Conservation (phyloP, 1,139 yeast genomes). For the Pichia sp. region DNA sequence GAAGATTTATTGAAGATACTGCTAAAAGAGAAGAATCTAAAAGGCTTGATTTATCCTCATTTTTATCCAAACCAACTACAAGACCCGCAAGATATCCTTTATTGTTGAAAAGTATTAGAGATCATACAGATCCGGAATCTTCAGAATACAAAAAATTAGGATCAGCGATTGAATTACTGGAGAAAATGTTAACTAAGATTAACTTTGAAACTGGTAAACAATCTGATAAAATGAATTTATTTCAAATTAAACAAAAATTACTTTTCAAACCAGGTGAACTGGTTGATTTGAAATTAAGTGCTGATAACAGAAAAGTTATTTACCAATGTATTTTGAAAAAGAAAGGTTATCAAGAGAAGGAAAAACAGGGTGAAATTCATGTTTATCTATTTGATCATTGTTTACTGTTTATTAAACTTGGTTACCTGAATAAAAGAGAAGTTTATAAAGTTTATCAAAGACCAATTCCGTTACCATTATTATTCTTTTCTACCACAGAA, state of each 20-base stretch:
- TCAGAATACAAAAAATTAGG: constrained; percentile 69
- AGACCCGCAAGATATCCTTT: constrained; percentile 93
- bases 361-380: constrained; percentile 62
- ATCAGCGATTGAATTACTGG: constrained; percentile 70
- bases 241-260: constrained; percentile 74
- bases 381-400: constrained; percentile 87
- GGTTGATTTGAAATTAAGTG: constrained; percentile 77
- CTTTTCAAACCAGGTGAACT: constrained; percentile 78
- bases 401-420: constrained; percentile 76
- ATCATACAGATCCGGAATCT: constrained; percentile 68
- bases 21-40: constrained; percentile 85
- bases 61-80: constrained; percentile 90
- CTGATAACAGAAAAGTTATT: constrained; percentile 71
- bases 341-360: constrained; percentile 70
- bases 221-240: constrained; percentile 85
- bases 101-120: constrained; percentile 73
- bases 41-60: constrained; percentile 87
- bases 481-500: constrained; percentile 70
- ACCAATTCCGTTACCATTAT: constrained; percentile 84
- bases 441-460: constrained; percentile 86
- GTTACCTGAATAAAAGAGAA: constrained; percentile 83
- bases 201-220: constrained; percentile 92
- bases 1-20: constrained; percentile 87
- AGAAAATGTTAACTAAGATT: constrained; percentile 70
- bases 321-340: constrained; percentile 71